Percentiles rank a stretch among this genome's conserved stretches.
These are phyloP conservation scores for Silybum marianum DNA, from an alignment of 129 eudicot genomes.

Conservation along the genomic window DNA sequence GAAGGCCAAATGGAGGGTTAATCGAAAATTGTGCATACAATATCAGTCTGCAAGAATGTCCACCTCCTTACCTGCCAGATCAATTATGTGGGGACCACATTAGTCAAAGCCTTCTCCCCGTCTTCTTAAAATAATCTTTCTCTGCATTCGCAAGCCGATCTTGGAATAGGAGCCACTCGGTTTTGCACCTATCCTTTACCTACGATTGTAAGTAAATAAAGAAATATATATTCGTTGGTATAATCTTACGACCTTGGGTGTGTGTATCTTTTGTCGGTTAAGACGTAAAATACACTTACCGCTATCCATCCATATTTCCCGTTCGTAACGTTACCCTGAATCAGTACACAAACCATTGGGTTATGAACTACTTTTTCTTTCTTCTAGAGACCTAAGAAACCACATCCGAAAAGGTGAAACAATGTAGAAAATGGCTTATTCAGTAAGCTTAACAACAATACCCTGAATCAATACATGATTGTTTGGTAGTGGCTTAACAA, in stretches of 20 bases:
- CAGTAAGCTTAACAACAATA: too few species aligned
- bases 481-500: too few species aligned
- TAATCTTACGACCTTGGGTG: background rate
- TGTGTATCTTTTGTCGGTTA: background rate
- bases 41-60: background rate
- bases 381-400: constrained; percentile 1
- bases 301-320: constrained; percentile 77
- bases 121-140: constrained; percentile 36
- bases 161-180: constrained; percentile 63
- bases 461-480: too few species aligned
- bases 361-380: background rate
- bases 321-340: constrained; percentile 53
- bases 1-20: background rate
- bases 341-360: background rate
- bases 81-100: background rate
- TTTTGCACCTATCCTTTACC: constrained; percentile 66
- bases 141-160: constrained; percentile 61
- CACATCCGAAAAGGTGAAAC: background rate
- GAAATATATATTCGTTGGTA: background rate
- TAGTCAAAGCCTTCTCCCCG: constrained; percentile 6
- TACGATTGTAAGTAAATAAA: background rate
- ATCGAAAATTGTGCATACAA: background rate
- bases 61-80: background rate
- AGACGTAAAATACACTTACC: constrained; percentile 39
- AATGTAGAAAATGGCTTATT: too few species aligned